Evolutionary conservation across 192 early-diverging fungal species (phyloP).

Genomic region (Coemansia sp.): DNA sequence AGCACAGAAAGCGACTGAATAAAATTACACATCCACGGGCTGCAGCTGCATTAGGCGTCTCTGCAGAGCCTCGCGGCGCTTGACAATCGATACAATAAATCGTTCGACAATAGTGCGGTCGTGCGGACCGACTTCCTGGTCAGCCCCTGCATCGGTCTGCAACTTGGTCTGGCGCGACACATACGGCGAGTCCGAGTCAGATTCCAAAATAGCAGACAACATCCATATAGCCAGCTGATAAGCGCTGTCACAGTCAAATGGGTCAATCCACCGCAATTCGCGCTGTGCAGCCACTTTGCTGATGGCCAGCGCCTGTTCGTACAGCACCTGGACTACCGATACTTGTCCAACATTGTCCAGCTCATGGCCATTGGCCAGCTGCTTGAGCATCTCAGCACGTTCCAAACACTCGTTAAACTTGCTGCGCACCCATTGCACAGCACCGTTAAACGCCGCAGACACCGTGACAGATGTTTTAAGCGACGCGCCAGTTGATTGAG

Average conservation of each 20-base stretch:
- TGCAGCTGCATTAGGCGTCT: conserved; percentile 31
- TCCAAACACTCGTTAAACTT: conserved; percentile 91
- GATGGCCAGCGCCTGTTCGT: conserved; percentile 71
- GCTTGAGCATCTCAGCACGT: conserved; percentile 68
- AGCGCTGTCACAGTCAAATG: conserved; percentile 66
- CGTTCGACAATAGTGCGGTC: conserved; percentile 51
- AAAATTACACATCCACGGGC: neutral
- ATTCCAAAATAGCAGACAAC: conserved; percentile 69
- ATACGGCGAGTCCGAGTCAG: conserved; percentile 10
- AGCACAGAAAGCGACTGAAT: too few relatives aligned
- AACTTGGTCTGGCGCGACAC: neutral
- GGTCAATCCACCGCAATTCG: conserved; percentile 64
- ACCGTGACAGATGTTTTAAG: conserved; percentile 22
- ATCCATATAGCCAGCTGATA: conserved; percentile 77
- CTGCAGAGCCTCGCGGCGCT: conserved; percentile 48
- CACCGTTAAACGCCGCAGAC: conserved; percentile 56
- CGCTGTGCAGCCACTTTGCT: conserved; percentile 60
- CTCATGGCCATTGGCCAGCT: conserved; percentile 57
- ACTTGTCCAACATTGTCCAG: conserved; percentile 50
- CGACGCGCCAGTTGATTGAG: neutral
- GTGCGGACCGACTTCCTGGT: conserved; percentile 34
- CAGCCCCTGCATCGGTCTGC: neutral
- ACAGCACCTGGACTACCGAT: conserved; percentile 68
- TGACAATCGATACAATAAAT: conserved; percentile 52
- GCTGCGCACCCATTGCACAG: conserved; percentile 86